These are phyloP conservation scores for Cordyceps militaris DNA, from an alignment of 2,329 filamentous ascomycete species.

Conservation along the genomic window DNA sequence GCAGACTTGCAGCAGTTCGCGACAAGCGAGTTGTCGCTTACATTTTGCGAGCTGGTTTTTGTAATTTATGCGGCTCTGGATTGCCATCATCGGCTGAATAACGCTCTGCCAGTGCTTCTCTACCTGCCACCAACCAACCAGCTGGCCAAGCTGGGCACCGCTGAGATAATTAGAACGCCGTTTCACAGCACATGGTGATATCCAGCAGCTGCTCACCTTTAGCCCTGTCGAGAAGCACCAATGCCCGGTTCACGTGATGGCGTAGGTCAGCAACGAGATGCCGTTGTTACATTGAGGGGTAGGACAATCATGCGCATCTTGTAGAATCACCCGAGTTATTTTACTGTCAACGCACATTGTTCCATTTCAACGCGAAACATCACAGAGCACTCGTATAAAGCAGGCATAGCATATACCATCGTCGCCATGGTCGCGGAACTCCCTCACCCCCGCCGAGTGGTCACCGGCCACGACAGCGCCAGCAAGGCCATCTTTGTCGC, in stretches of 20 bases:
- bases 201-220: not conserved
- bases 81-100: too few species aligned
- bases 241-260: slow-evolving; percentile 8
- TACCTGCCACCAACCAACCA: too few species aligned
- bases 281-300: not conserved
- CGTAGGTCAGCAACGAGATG: not conserved
- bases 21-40: too few species aligned
- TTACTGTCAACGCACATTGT: too few species aligned
- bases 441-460: slow-evolving; percentile 15
- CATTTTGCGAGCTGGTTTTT: too few species aligned
- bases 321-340: not conserved
- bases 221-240: not conserved
- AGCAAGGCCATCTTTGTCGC: slow-evolving; percentile 15
- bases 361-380: too few species aligned
- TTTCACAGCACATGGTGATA: not conserved
- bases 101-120: too few species aligned
- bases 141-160: not conserved
- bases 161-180: not conserved
- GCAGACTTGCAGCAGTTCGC: too few species aligned
- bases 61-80: too few species aligned
- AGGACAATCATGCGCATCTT: not conserved
- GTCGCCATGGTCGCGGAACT: slow-evolving; percentile 5
- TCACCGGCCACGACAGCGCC: slow-evolving; percentile 17
- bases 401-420: not conserved
- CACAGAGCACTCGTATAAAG: too few species aligned